Percentiles rank a stretch among this genome's conserved stretches.
phyloP scores from a whole-genome alignment of 768 basidiomycete genomes.

The Kwoniella mangroviensis region DNA sequence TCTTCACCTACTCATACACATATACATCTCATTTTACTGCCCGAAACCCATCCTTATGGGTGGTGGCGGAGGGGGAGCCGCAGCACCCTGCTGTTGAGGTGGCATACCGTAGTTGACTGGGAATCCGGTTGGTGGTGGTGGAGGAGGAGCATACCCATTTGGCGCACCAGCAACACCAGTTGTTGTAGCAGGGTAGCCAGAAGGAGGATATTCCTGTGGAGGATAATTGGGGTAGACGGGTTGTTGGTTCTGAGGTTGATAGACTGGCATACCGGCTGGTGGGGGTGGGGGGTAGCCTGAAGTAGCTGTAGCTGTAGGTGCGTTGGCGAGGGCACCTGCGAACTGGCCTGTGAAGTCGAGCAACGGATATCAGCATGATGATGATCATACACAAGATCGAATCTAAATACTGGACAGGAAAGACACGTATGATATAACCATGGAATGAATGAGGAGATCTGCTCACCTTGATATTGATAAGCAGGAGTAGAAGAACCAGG shows the following conservation, averaged over 20 bases:
- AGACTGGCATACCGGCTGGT: constrained; percentile 55
- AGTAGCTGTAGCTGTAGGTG: constrained; percentile 26
- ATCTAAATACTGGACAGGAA: not conserved
- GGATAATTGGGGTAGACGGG: constrained; percentile 26
- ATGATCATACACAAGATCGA: too few species aligned
- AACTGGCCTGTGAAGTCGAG: constrained; percentile 80
- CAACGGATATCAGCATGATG: constrained; percentile 43
- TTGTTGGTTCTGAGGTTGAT: constrained; percentile 41
- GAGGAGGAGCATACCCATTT: constrained; percentile 35
- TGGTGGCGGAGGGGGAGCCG: constrained; percentile 38
- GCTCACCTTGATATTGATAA: constrained; percentile 48
- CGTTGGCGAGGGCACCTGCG: constrained; percentile 75
- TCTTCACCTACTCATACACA: too few species aligned
- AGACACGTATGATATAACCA: not conserved
- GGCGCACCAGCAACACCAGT: constrained; percentile 14
- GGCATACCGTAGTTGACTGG: constrained; percentile 28
- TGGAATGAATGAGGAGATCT: not conserved
- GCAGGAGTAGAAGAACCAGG: constrained; percentile 33
- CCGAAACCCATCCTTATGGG: constrained; percentile 51
- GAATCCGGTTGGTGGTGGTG: constrained; percentile 47
- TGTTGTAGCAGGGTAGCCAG: constrained; percentile 28
- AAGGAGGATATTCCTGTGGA: constrained; percentile 20
- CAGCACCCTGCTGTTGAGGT: constrained; percentile 18
- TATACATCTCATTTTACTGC: not conserved
- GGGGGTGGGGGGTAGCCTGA: constrained; percentile 34